phyloP scores from a whole-genome alignment of 306 rosid species.

The Quercus cerris region DNA sequence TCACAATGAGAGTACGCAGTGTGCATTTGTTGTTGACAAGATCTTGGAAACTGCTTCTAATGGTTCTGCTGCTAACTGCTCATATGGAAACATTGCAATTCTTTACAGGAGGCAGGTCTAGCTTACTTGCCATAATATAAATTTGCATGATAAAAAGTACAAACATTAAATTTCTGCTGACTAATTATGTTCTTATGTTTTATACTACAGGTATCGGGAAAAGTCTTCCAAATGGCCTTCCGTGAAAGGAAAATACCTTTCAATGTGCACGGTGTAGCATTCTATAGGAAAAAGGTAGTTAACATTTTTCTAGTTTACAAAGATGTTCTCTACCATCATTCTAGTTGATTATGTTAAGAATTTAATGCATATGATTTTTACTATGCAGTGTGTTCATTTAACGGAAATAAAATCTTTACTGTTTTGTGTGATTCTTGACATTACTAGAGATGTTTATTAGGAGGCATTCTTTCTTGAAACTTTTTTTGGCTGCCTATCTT shows the following conservation, averaged over 20 bases:
- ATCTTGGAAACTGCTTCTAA: slow-evolving; percentile 58
- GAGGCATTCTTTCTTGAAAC: background rate
- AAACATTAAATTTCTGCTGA: background rate
- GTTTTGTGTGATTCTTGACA: background rate
- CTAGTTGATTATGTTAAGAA: background rate
- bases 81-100: slow-evolving; percentile 72
- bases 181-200: slow-evolving; percentile 5
- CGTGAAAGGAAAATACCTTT: slow-evolving; percentile 94
- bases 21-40: slow-evolving; percentile 87
- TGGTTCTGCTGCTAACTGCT: slow-evolving; percentile 47
- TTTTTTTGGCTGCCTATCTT: background rate
- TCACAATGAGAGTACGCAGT: slow-evolving; percentile 82
- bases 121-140: slow-evolving; percentile 30
- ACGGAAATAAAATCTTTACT: background rate
- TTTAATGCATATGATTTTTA: background rate
- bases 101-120: slow-evolving; percentile 96
- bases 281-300: slow-evolving; percentile 86
- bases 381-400: background rate
- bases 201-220: slow-evolving; percentile 67
- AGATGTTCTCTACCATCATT: background rate
- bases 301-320: slow-evolving; percentile 1
- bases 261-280: slow-evolving; percentile 87
- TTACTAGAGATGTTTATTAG: background rate
- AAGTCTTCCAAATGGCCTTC: slow-evolving; percentile 81
- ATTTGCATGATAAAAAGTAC: slow-evolving; percentile 3